Conservation (phyloP, 305 asterid species). For the Fraxinus latifolia region DNA sequence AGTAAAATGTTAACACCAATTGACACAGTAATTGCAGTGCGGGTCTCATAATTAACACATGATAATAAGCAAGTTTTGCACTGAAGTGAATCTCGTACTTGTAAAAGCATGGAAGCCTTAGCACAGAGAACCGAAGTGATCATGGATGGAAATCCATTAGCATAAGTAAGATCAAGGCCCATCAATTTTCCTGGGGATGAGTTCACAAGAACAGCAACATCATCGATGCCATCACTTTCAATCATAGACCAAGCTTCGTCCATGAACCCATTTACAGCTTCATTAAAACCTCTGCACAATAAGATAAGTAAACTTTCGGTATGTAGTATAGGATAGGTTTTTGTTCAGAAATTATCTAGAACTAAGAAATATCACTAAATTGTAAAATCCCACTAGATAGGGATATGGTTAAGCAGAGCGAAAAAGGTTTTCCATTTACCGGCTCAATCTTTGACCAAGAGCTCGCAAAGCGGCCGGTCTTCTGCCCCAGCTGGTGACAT, state of each 20-base stretch:
- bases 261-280: conserved; percentile 83
- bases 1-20: not conserved
- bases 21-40: not conserved
- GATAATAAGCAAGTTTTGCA: not conserved
- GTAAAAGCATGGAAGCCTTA: conserved; percentile 91
- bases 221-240: conserved; percentile 84
- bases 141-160: conserved; percentile 71
- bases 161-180: conserved; percentile 60
- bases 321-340: not conserved
- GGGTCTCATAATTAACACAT: not conserved
- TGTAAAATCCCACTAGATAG: not conserved
- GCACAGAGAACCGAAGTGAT: conserved; percentile 77
- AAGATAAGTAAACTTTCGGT: not conserved
- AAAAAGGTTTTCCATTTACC: conserved; percentile 30
- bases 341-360: not conserved
- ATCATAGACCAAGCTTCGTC: conserved; percentile 95
- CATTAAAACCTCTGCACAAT: conserved; percentile 81
- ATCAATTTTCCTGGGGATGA: conserved; percentile 71
- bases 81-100: conserved; percentile 38
- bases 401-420: not conserved
- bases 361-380: not conserved
- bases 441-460: conserved; percentile 85
- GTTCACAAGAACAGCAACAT: conserved; percentile 82
- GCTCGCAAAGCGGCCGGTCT: conserved; percentile 92
- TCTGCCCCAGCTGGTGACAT: conserved; percentile 81